Base-by-base conservation (phyloP, 176 grass and related monocot genomes). In the Elaeis guineensis region DNA sequence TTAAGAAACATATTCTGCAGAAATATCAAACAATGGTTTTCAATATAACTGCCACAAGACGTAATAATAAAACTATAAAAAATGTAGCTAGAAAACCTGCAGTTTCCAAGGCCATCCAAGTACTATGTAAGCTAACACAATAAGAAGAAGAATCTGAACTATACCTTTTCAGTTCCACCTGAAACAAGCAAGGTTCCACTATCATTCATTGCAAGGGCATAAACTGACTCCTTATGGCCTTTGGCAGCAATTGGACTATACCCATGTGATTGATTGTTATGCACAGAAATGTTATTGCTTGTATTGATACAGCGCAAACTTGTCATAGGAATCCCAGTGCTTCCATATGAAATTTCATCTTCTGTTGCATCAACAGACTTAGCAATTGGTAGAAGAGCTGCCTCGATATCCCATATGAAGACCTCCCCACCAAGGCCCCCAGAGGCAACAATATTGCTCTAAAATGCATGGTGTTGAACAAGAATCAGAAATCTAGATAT, bases 141-240 rank as follows among this genome's bases (percentile, higher is more conserved):
- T 26, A 24, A 28, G 57, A 16, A 17, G 5, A 24, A 24, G 19
- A 24, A 58, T 25, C 23, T 59, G 35, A 59, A 16, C 15, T 18
- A 16, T 82, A 96, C 87, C 84, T 92, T 98, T 64, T 98, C 87
- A 54, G 93, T 98, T 67, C 93, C 93, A 78, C 93, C 87, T 76
- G 93, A 98, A 55, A 98, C 84, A 67, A 98, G 81, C 28, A 92
- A 59, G 18, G 69, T 98, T 77, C 93, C 87, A 63, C 71, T 74
- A 70, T 89, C 86, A 74, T 92, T 98, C 93, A 98, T 98, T 35
- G 88, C 84, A 25, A 98, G 54, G 18, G 87, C 88, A 92, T 98
- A 98, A 76, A 98, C 93, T 80, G 93, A 98, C 62, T 98, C 93
- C 66, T 98, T 92, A 57, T 98, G 87, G 39, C 84, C 87, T 79